Evolutionary conservation across 2,329 filamentous ascomycete genomes (phyloP).

Genomic region (Nemania sp.): DNA sequence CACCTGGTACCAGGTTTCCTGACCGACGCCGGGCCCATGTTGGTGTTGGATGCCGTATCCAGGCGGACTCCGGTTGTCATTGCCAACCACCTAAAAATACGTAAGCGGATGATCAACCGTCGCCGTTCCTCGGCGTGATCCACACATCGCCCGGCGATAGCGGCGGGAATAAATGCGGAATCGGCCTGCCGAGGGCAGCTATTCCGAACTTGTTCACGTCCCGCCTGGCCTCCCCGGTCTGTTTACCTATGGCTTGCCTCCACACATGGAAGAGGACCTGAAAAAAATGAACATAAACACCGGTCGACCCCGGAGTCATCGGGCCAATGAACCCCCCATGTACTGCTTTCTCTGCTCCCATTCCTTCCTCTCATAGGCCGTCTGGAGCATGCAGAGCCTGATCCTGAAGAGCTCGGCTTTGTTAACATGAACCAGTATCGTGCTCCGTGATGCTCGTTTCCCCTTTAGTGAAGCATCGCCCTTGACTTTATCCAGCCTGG

Average conservation of each 20-base stretch:
- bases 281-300: slow-evolving; percentile 1
- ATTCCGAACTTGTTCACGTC: background rate
- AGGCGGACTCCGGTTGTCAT: too few species aligned
- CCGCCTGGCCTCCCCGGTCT: background rate
- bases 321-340: background rate
- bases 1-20: too few species aligned
- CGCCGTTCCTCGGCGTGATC: slow-evolving; percentile 8
- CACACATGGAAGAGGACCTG: background rate
- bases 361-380: background rate
- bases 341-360: background rate
- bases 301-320: slow-evolving; percentile 1
- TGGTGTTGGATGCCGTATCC: too few species aligned
- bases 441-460: background rate
- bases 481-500: background rate
- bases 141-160: slow-evolving; percentile 7
- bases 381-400: background rate
- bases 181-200: slow-evolving; percentile 7
- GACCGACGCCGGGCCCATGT: too few species aligned
- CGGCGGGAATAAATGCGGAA: slow-evolving; percentile 6
- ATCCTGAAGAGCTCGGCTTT: background rate
- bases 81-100: background rate
- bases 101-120: background rate
- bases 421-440: background rate
- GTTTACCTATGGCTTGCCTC: background rate
- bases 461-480: background rate